phyloP scores from a whole-genome alignment of 352 stramenopile species.

The Stramenopiles sp. region DNA sequence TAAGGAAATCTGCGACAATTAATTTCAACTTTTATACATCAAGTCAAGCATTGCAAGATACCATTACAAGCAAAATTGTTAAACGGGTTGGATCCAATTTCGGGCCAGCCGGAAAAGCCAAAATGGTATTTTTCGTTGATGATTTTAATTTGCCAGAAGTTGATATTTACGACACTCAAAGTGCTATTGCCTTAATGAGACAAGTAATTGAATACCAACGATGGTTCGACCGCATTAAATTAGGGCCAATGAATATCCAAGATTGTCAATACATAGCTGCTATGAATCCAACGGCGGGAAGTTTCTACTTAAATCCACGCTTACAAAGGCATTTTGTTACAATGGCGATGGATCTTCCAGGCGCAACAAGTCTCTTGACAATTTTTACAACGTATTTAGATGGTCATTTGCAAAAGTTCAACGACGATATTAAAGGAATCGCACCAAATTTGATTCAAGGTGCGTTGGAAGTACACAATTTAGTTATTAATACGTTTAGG shows the following conservation, averaged over 20 bases:
- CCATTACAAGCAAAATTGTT: constrained; percentile 71
- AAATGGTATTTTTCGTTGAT: constrained; percentile 88
- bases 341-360: constrained; percentile 81
- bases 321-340: constrained; percentile 84
- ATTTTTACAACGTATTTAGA: constrained; percentile 90
- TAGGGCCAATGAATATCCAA: constrained; percentile 69
- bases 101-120: constrained; percentile 67
- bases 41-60: constrained; percentile 21
- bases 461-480: constrained; percentile 65
- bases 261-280: constrained; percentile 76
- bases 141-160: constrained; percentile 85
- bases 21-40: constrained; percentile 64
- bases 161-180: constrained; percentile 85
- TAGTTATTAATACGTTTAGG: constrained; percentile 77
- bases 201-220: constrained; percentile 88
- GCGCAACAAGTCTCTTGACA: constrained; percentile 29
- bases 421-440: constrained; percentile 63
- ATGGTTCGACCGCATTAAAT: constrained; percentile 78
- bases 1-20: no score
- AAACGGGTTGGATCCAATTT: constrained; percentile 81
- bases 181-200: constrained; percentile 68
- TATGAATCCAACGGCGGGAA: constrained; percentile 85
- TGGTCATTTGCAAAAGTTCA: constrained; percentile 68
- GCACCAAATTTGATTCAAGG: constrained; percentile 39
- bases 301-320: constrained; percentile 73